A percentile compares a stretch with the other conserved stretches of the same genome.
These are phyloP conservation scores for Tulasnella sp. DNA, from an alignment of 768 basidiomycete genomes.

Conservation along the genomic window DNA sequence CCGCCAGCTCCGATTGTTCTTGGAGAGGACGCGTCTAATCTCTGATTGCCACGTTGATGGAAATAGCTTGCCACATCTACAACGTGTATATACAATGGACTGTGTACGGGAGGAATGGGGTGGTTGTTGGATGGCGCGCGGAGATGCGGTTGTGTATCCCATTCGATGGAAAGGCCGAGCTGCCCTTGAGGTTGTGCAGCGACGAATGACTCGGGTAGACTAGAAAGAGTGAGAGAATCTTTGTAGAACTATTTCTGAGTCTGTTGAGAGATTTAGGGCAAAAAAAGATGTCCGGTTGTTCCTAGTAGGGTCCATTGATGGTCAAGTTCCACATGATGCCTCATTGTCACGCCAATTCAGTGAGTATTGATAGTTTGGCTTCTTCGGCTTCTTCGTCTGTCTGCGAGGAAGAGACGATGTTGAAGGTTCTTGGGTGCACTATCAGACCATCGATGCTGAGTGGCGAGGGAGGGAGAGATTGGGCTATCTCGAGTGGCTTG, in stretches of 20 bases:
- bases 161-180: background rate
- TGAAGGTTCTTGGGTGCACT: background rate
- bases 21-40: background rate
- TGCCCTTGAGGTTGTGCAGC: background rate
- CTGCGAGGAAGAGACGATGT: background rate
- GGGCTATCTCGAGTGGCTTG: background rate
- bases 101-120: too few species aligned
- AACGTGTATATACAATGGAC: background rate
- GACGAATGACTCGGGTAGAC: background rate
- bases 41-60: background rate
- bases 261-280: background rate
- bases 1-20: background rate
- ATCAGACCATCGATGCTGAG: background rate
- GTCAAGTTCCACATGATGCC: background rate
- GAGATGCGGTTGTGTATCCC: background rate
- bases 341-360: background rate
- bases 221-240: background rate
- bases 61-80: background rate
- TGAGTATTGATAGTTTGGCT: background rate
- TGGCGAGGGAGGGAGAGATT: background rate
- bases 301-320: background rate
- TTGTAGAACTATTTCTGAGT: background rate
- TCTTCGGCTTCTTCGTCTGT: background rate
- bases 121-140: background rate
- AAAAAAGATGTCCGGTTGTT: background rate